A percentile compares a stretch with the other conserved stretches of the same genome.
Evolutionary conservation across 768 basidiomycete species (phyloP).

Genomic region (Myochromella boudieri): DNA sequence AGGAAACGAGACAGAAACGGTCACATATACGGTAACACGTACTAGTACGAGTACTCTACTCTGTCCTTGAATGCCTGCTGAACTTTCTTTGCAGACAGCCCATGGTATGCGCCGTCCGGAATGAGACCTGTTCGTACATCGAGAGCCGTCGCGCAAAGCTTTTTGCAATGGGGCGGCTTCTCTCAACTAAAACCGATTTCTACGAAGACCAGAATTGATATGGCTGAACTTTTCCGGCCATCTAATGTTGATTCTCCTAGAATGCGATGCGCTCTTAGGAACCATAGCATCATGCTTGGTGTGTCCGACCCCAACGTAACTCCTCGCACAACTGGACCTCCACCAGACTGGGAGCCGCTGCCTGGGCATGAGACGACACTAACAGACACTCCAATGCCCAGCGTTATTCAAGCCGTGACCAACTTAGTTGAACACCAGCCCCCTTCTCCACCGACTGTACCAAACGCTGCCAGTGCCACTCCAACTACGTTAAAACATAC

Average conservation of each 20-base stretch:
- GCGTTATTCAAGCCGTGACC: background rate
- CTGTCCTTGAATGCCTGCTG: no score
- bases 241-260: slow-evolving; percentile 25
- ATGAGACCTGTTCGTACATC: background rate
- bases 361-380: slow-evolving; percentile 11
- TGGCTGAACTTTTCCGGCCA: slow-evolving; percentile 22
- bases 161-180: slow-evolving; percentile 41
- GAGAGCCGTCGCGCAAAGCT: slow-evolving; percentile 10
- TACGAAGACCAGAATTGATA: slow-evolving; percentile 16
- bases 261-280: slow-evolving; percentile 28
- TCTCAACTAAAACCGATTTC: slow-evolving; percentile 28
- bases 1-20: slow-evolving; percentile 5
- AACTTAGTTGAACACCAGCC: background rate
- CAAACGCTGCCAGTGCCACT: background rate
- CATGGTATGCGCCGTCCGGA: background rate
- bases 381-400: slow-evolving; percentile 14
- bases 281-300: slow-evolving; percentile 15
- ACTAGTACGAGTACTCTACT: slow-evolving; percentile 12
- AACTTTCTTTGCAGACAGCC: background rate
- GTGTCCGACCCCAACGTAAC: slow-evolving; percentile 27
- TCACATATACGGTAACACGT: slow-evolving; percentile 21
- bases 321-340: background rate
- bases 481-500: background rate
- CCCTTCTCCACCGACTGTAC: background rate
- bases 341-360: slow-evolving; percentile 19